Evolutionary conservation across 305 asterid species (phyloP).

Genomic region (Ajuga reptans): DNA sequence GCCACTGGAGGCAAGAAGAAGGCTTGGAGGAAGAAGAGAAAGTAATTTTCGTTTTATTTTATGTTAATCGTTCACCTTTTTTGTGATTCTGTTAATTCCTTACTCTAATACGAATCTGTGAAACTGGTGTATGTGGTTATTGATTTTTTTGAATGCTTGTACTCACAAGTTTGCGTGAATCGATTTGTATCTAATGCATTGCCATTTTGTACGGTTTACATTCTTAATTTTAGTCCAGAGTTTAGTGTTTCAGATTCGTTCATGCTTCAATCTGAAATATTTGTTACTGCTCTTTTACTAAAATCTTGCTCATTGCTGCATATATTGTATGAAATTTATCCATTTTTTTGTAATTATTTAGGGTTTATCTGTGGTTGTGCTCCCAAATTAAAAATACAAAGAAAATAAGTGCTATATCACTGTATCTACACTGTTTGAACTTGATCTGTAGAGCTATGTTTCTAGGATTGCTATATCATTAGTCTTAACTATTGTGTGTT

Average conservation of each 20-base stretch:
- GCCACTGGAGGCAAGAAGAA: conserved; percentile 79
- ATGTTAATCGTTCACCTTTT: not conserved
- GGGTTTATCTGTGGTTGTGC: not conserved
- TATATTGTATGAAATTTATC: too few species aligned
- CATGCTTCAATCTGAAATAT: not conserved
- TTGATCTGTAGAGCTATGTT: not conserved
- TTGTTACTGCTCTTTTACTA: not conserved
- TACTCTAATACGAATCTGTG: not conserved
- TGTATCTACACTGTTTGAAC: not conserved
- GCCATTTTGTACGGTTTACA: not conserved
- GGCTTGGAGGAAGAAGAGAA: conserved; percentile 77
- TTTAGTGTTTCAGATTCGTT: not conserved
- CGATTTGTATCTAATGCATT: not conserved
- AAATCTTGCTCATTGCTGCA: too few species aligned
- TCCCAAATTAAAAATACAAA: not conserved
- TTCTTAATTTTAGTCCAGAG: not conserved
- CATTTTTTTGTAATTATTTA: not conserved
- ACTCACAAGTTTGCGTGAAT: not conserved
- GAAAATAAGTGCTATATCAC: not conserved
- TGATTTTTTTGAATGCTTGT: not conserved
- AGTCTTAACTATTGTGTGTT: not conserved
- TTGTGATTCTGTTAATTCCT: not conserved
- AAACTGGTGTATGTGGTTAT: not conserved
- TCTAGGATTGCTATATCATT: not conserved
- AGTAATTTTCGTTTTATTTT: conserved; percentile 23